Conservation (phyloP, 352 stramenopile genomes). For the Peronosclerospora sorghi region DNA sequence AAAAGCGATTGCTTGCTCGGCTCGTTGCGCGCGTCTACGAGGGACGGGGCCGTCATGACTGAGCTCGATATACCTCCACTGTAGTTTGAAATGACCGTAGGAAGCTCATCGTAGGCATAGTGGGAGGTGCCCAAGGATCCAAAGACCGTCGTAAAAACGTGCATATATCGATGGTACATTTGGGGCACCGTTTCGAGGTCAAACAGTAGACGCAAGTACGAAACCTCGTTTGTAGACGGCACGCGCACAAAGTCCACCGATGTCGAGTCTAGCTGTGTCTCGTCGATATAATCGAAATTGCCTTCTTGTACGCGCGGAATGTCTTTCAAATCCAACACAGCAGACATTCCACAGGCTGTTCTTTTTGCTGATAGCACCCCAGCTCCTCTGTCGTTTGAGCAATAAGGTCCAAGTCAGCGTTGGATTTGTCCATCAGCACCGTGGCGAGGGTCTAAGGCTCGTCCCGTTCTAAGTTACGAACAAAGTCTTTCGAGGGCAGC, state of each 20-base stretch:
- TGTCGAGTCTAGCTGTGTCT: constrained; percentile 23
- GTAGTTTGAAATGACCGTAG: constrained; percentile 68
- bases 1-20: constrained; percentile 49
- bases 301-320: constrained; percentile 40
- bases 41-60: constrained; percentile 39
- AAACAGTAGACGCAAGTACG: constrained; percentile 68
- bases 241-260: constrained; percentile 48
- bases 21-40: constrained; percentile 27
- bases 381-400: constrained; percentile 31
- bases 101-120: constrained; percentile 49
- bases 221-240: constrained; percentile 75
- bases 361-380: constrained; percentile 48
- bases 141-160: constrained; percentile 61
- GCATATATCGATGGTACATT: constrained; percentile 56
- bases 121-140: constrained; percentile 61
- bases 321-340: constrained; percentile 56
- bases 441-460: constrained; percentile 40
- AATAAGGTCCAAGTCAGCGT: constrained; percentile 50
- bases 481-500: constrained; percentile 50
- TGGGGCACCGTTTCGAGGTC: constrained; percentile 39
- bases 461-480: constrained; percentile 38
- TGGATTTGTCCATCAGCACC: constrained; percentile 30
- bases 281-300: constrained; percentile 42
- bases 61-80: constrained; percentile 64
- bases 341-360: constrained; percentile 58